A percentile compares a stretch with the other conserved stretches of the same genome.
These are phyloP conservation scores for Paraphaeosphaeria sporulosa DNA, from an alignment of 2,329 filamentous ascomycete genomes.

Conservation along the genomic window DNA sequence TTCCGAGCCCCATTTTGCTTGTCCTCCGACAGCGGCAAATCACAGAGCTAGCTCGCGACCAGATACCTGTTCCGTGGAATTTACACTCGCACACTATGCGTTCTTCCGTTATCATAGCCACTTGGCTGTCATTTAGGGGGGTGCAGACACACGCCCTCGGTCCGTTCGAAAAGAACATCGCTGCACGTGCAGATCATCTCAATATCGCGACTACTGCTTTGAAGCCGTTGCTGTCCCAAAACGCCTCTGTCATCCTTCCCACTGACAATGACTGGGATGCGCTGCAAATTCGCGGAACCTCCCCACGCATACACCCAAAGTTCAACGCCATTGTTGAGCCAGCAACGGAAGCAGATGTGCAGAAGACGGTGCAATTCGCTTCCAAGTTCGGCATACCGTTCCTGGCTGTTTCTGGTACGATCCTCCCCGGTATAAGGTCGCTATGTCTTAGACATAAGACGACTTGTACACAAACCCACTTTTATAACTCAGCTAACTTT, in stretches of 20 bases:
- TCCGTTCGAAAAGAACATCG: neutral
- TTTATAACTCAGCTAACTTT: no score
- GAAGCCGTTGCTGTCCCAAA: slow-evolving; percentile 16
- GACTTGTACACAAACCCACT: no score
- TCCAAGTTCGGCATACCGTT: slow-evolving; percentile 42
- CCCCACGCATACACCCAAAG: slow-evolving; percentile 23
- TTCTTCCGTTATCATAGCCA: neutral
- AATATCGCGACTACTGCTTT: neutral
- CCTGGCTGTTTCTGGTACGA: slow-evolving; percentile 45
- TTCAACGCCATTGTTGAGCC: slow-evolving; percentile 28
- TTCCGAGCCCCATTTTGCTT: neutral
- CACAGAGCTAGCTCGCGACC: neutral
- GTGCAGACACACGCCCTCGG: neutral
- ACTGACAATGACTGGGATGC: slow-evolving; percentile 21
- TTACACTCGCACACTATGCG: neutral
- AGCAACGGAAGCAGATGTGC: slow-evolving; percentile 28
- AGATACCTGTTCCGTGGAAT: neutral
- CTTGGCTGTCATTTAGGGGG: neutral
- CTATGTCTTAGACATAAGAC: no score
- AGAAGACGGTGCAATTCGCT: slow-evolving; percentile 19
- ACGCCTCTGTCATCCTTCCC: slow-evolving; percentile 25
- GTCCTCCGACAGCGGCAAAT: neutral
- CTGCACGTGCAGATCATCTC: neutral
- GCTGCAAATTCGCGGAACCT: slow-evolving; percentile 26
- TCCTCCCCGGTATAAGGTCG: no score